Evolutionary conservation across 2,329 filamentous ascomycete genomes (phyloP).

Genomic region (Paecilomyces sp.): DNA sequence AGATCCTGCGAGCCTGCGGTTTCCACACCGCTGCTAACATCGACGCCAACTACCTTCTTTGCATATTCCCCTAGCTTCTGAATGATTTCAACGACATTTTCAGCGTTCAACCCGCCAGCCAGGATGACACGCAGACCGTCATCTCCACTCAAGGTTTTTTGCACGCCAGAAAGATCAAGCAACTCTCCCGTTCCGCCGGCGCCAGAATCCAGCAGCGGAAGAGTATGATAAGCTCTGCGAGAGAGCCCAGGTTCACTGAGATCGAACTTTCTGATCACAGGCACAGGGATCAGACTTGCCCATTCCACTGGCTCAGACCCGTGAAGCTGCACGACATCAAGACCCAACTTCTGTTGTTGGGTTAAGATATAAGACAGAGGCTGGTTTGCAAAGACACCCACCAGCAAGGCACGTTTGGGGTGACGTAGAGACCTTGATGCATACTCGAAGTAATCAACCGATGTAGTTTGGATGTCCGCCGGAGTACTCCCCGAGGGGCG

Average conservation of each 20-base stretch:
- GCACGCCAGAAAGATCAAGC: slow-evolving; percentile 65
- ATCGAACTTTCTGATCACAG: slow-evolving; percentile 80
- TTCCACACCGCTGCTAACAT: slow-evolving; percentile 93
- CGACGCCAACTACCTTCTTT: slow-evolving; percentile 68
- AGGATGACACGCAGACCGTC: slow-evolving; percentile 67
- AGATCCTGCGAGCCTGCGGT: slow-evolving; percentile 72
- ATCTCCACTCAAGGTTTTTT: slow-evolving; percentile 58
- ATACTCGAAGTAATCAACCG: slow-evolving; percentile 64
- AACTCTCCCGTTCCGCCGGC: slow-evolving; percentile 73
- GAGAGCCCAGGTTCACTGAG: slow-evolving; percentile 67
- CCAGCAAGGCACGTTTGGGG: slow-evolving; percentile 64
- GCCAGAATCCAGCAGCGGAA: slow-evolving; percentile 82
- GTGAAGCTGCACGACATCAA: slow-evolving; percentile 90
- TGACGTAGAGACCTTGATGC: slow-evolving; percentile 40
- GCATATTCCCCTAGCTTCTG: slow-evolving; percentile 53
- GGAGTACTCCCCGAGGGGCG: slow-evolving; percentile 16
- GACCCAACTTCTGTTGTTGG: slow-evolving; percentile 64
- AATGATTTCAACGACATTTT: slow-evolving; percentile 67
- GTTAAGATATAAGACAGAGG: slow-evolving; percentile 73
- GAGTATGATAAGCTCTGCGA: slow-evolving; percentile 69
- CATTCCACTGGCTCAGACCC: slow-evolving; percentile 89
- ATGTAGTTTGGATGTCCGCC: slow-evolving; percentile 16
- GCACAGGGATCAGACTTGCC: slow-evolving; percentile 81
- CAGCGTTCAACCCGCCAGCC: slow-evolving; percentile 74
- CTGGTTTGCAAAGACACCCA: slow-evolving; percentile 92